Conservation (phyloP, 345 rosid genomes). For the Linum usitatissimum region DNA sequence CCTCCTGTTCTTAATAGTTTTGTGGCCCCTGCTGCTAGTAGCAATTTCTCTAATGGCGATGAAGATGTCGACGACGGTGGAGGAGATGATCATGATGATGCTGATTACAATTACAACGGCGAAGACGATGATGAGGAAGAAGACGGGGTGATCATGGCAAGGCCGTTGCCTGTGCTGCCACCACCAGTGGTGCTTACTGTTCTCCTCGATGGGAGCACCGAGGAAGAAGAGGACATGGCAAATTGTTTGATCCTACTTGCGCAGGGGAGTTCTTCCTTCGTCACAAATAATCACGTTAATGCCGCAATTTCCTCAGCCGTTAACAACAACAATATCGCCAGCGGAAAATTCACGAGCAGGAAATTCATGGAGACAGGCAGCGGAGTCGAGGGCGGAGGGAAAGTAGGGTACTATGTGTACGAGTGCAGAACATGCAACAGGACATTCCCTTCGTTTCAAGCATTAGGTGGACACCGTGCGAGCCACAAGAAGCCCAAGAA, state of each 20-base stretch:
- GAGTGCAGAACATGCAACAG: conserved; percentile 89
- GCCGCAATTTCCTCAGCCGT: background rate
- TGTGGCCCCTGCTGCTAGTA: conserved; percentile 23
- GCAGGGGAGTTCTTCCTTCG: conserved; percentile 42
- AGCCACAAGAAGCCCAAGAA: conserved; percentile 76
- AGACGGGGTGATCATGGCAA: conserved; percentile 6
- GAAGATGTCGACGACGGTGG: background rate
- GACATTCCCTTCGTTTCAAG: conserved; percentile 88
- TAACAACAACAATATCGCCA: background rate
- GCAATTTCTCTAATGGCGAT: conserved; percentile 21
- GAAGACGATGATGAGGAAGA: background rate
- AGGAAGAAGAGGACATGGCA: conserved; percentile 89
- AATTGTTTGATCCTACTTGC: conserved; percentile 86
- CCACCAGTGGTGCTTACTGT: background rate
- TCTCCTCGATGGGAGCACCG: conserved; percentile 25
- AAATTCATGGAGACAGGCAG: conserved; percentile 49
- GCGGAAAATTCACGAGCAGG: conserved; percentile 44
- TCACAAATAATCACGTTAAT: background rate
- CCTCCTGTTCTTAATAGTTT: conserved; percentile 27
- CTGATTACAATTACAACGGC: background rate
- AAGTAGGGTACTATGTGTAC: conserved; percentile 67
- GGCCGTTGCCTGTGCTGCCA: conserved; percentile 22
- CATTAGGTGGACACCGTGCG: conserved; percentile 96
- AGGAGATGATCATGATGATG: background rate
- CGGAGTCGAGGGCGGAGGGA: conserved; percentile 25